These are phyloP conservation scores for Volutella citrinella DNA, from an alignment of 2,329 filamentous ascomycete genomes.

Conservation along the genomic window DNA sequence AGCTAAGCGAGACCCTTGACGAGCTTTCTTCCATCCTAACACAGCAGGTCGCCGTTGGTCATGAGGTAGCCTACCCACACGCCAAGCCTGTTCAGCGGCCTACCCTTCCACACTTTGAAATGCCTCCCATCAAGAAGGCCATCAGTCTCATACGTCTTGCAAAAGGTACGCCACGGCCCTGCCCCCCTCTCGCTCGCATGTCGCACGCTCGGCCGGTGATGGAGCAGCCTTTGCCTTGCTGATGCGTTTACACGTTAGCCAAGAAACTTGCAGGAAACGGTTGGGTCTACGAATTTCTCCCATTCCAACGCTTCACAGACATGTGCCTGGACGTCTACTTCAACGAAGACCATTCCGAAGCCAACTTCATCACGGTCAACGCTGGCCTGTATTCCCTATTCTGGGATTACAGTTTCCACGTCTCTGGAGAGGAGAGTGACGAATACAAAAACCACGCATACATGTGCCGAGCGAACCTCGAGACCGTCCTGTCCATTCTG, in stretches of 20 bases:
- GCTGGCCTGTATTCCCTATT: slow-evolving; percentile 30
- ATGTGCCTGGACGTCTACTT: slow-evolving; percentile 33
- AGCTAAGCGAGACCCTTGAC: slow-evolving; percentile 33
- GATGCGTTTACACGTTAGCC: too few species aligned
- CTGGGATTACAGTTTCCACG: slow-evolving; percentile 14
- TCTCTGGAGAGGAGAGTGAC: slow-evolving; percentile 17
- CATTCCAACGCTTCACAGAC: slow-evolving; percentile 27
- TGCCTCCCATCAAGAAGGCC: slow-evolving; percentile 23
- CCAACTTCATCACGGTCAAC: slow-evolving; percentile 32
- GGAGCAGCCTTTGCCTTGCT: too few species aligned
- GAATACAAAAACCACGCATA: slow-evolving; percentile 20
- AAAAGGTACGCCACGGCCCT: too few species aligned
- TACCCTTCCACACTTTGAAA: slow-evolving; percentile 13
- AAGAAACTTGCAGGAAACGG: too few species aligned
- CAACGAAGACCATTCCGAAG: slow-evolving; percentile 27
- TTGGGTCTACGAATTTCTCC: slow-evolving; percentile 29
- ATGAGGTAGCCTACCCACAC: slow-evolving; percentile 23
- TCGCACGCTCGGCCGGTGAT: too few species aligned
- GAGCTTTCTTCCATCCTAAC: slow-evolving; percentile 30
- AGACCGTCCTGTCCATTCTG: slow-evolving; percentile 29
- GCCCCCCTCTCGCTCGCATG: too few species aligned
- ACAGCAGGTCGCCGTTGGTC: slow-evolving; percentile 18
- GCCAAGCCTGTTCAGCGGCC: slow-evolving; percentile 19
- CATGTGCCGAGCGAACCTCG: slow-evolving; percentile 27
- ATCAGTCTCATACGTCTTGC: too few species aligned